Base-by-base conservation (phyloP, 2,329 filamentous ascomycete genomes). In the Akanthomyces lecanii region DNA sequence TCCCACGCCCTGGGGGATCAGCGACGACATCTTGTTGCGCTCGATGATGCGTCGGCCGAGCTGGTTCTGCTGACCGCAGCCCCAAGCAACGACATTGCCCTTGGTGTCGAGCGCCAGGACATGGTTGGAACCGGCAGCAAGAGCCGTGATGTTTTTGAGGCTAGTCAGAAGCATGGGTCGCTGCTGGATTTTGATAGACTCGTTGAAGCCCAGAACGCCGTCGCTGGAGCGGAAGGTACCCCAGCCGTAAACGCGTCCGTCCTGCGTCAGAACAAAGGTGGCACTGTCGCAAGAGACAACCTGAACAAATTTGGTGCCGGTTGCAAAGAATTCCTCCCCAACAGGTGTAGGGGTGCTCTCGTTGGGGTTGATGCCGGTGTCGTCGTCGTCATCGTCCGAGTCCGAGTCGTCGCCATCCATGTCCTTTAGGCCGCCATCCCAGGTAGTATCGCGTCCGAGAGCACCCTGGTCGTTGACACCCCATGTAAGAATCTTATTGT, bases 381-480 rank as follows among this genome's bases (percentile, higher is more conserved):
- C 85, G 14, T 84, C 83, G 55, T 87, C 82, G n/a, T 85, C 83
- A 36, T 85, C 82, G 10, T 80, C 81, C 10, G 81, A 82, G 23
- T 83, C 84, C 16, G 81, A 80, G 61, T 86, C 82, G 5, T 76
- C 74, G 1, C 71, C 81, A 38, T 85, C 84, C 64, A 81, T 77
- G 60, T 87, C 84, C 62, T 84, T 81, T 36, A 84, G 74, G 21
- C 85, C 86, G 55, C 88, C 88, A 2, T 88, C 84, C 82, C 87
- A 89, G 14, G 77, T 78, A 3, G 89, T 93, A 71, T 90, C 84
- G 71, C 91, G 83, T 48, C 91, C 91, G 44, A 96, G 82, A 10
- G 91, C 90, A 66, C 89, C 89, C 71, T 92, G 87, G 71, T 96
- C 91, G 72, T 95, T 95, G 68, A 95, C 91, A 61, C 91, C 91